Base-by-base conservation (phyloP, 441 rosid genomes). In the Populus hybrid region DNA sequence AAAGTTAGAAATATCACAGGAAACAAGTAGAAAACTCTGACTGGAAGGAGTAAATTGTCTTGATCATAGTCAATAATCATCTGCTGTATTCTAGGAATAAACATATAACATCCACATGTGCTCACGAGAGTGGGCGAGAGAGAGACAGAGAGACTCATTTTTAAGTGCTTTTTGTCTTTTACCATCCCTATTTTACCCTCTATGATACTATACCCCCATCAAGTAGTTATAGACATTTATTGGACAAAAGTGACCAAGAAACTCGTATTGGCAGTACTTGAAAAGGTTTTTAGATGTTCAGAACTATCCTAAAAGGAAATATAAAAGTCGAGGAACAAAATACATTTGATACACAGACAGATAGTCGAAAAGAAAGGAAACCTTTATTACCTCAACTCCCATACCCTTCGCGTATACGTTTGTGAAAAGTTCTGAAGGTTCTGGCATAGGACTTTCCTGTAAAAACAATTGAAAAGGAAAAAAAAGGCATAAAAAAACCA, bases 361-460 rank as follows among this genome's bases (percentile, higher is more conserved):
- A 61, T 4, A 4, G 11, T 61, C 26, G 20, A 0, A 28, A 9
- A 34, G 32, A 23, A 69, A 78, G 67, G 30, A 69, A 73, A 70
- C 28, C 36, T 70, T 71, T 10, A 71, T 75, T 92, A 96, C 98
- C 99, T 91, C 98, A 59, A 73, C 75, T 75, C 95, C 97, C 20
- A 80, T 79, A 77, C 94, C 97, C 82, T 94, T 96, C 35, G 70
- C 89, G 65, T 92, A 90, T 57, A 95, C 94, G 74, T 95, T 90
- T 67, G 94, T 81, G 76, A 90, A 95, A 68, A 95, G 94, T 82
- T 91, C 98, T 16, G 92, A 87, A 32, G 97, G 83, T 20, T 94
- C 95, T 28, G 99, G 99, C 94, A 92, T 87, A 73, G 97, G 91
- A 84, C 93, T 87, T 81, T 95, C 99, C 99, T 94, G 97, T 73